Conservation (phyloP, 73 alveolate species). For the Paramecium sonneborni region DNA sequence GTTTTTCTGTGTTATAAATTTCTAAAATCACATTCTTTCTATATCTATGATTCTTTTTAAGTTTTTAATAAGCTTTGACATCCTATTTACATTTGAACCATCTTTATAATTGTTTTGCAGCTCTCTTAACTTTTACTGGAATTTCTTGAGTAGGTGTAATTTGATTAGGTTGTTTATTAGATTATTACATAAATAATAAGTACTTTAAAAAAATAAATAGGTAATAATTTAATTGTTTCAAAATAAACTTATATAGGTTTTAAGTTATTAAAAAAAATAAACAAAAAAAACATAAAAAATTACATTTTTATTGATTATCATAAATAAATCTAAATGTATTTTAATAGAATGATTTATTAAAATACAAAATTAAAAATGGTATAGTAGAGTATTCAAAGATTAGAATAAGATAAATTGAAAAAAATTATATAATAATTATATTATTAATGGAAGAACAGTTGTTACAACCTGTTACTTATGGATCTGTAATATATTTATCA, state of each 20-base stretch:
- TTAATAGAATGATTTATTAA: no score
- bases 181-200: not conserved
- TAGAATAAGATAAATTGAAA: not conserved
- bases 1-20: not conserved
- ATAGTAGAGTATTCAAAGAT: not conserved
- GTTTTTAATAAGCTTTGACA: not conserved
- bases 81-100: not conserved
- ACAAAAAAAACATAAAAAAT: no score
- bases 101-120: not conserved
- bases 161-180: not conserved
- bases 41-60: not conserved
- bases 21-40: constrained; percentile 21
- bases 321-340: not conserved
- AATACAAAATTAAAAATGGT: not conserved
- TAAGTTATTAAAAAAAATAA: no score
- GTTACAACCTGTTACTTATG: constrained; percentile 56
- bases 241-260: no score
- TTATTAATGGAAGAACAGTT: constrained; percentile 14
- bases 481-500: constrained; percentile 29
- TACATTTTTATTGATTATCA: not conserved
- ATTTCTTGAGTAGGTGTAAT: not conserved
- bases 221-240: no score
- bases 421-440: not conserved
- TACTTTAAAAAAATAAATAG: no score
- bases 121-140: not conserved